These are phyloP conservation scores for Pyrenophora tritici-repentis DNA, from an alignment of 2,329 filamentous ascomycete species.

Conservation along the genomic window DNA sequence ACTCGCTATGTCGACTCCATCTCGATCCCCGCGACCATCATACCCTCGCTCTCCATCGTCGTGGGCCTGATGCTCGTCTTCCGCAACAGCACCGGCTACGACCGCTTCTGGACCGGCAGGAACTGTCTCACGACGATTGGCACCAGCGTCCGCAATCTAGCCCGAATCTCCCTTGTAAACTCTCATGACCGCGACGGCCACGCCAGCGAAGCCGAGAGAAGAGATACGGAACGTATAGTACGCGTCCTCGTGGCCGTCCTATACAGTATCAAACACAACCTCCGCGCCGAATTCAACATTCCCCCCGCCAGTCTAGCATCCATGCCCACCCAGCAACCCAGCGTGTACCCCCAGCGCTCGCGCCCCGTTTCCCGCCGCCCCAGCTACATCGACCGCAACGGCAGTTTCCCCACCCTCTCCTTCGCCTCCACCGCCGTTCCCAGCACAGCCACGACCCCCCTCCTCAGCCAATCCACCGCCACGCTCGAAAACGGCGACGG, in stretches of 20 bases:
- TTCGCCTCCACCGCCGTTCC: neutral
- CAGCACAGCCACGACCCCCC: constrained; percentile 24
- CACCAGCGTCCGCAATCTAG: constrained; percentile 64
- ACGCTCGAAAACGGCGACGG: constrained; percentile 33
- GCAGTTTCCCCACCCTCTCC: constrained; percentile 2
- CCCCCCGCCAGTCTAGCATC: constrained; percentile 43
- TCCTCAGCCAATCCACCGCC: constrained; percentile 25
- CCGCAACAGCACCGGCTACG: constrained; percentile 67
- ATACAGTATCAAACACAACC: constrained; percentile 67
- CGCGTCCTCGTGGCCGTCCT: constrained; percentile 65
- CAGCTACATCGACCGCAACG: constrained; percentile 34
- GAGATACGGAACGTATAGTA: constrained; percentile 64
- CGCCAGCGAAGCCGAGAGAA: constrained; percentile 49
- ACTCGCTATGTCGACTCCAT: constrained; percentile 55
- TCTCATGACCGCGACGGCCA: constrained; percentile 36
- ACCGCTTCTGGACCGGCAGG: constrained; percentile 67
- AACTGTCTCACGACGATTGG: constrained; percentile 62
- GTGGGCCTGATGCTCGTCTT: constrained; percentile 71
- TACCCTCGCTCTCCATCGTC: constrained; percentile 67
- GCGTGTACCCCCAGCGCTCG: constrained; percentile 21
- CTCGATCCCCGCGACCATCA: constrained; percentile 63
- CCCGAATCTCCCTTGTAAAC: constrained; percentile 60
- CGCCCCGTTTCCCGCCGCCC: constrained; percentile 27
- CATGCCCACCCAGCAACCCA: constrained; percentile 24
- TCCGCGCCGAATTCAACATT: constrained; percentile 63